phyloP scores from a whole-genome alignment of 805 yeast genomes.

The Zygosaccharomyces bailii region DNA sequence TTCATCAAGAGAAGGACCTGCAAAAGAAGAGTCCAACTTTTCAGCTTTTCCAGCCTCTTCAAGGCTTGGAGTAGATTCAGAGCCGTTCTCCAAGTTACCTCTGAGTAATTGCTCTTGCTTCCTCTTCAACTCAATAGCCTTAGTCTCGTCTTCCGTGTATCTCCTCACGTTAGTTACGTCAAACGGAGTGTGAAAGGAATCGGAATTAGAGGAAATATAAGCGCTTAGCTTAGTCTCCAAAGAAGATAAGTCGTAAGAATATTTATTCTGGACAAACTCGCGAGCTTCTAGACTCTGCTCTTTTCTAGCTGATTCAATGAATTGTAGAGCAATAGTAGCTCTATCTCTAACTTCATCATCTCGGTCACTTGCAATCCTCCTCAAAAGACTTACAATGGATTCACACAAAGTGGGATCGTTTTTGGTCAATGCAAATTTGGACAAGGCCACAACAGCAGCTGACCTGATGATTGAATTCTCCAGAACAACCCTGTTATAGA shows the following conservation, averaged over 20 bases:
- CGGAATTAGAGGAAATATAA: slow-evolving; percentile 49
- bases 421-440: slow-evolving; percentile 81
- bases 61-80: slow-evolving; percentile 16
- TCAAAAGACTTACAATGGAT: slow-evolving; percentile 70
- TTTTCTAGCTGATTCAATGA: slow-evolving; percentile 46
- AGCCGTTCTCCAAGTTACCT: slow-evolving; percentile 31
- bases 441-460: slow-evolving; percentile 88
- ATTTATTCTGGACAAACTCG: slow-evolving; percentile 61
- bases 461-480: slow-evolving; percentile 95
- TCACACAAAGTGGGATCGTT: slow-evolving; percentile 60
- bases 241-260: slow-evolving; percentile 66
- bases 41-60: slow-evolving; percentile 25
- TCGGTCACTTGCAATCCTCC: slow-evolving; percentile 78
- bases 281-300: slow-evolving; percentile 36
- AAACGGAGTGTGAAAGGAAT: slow-evolving; percentile 53
- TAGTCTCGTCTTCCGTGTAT: slow-evolving; percentile 63
- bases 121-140: slow-evolving; percentile 58
- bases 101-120: slow-evolving; percentile 38
- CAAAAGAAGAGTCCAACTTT: slow-evolving; percentile 25
- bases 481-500: slow-evolving; percentile 92
- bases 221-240: slow-evolving; percentile 74
- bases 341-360: slow-evolving; percentile 99
- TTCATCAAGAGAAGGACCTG: slow-evolving; percentile 32
- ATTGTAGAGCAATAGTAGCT: slow-evolving; percentile 79
- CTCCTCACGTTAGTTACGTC: slow-evolving; percentile 66